Percentiles rank a stretch among this genome's conserved stretches.
phyloP scores from a whole-genome alignment of 768 basidiomycete genomes.

The Lentinula lateritia region DNA sequence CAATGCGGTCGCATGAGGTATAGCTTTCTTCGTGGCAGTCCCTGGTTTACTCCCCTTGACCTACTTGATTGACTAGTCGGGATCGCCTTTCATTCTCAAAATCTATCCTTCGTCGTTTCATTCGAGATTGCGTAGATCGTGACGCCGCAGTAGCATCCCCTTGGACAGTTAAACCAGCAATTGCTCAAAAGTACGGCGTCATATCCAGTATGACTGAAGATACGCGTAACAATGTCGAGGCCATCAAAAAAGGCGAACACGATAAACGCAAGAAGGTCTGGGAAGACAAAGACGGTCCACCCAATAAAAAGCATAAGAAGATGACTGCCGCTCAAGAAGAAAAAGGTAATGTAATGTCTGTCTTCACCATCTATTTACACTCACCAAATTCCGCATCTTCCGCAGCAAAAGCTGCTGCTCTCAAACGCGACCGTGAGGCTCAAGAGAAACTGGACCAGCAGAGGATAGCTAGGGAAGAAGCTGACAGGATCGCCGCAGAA shows the following conservation, averaged over 20 bases:
- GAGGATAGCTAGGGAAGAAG: conserved; percentile 61
- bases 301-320: conserved; percentile 79
- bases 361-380: background rate
- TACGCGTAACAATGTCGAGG: conserved; percentile 72
- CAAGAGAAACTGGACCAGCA: conserved; percentile 66
- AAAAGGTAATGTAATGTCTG: conserved; percentile 42
- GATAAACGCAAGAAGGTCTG: conserved; percentile 90
- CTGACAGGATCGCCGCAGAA: conserved; percentile 64
- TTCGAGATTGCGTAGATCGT: conserved; percentile 91
- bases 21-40: conserved; percentile 12
- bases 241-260: conserved; percentile 80
- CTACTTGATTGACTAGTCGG: conserved; percentile 47
- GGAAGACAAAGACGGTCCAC: conserved; percentile 84
- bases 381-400: background rate
- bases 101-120: conserved; percentile 92
- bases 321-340: conserved; percentile 69
- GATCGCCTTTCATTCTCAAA: conserved; percentile 96
- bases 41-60: background rate
- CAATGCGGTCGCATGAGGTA: conserved; percentile 78
- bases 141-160: conserved; percentile 91
- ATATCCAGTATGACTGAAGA: conserved; percentile 83
- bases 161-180: conserved; percentile 87
- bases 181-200: conserved; percentile 83
- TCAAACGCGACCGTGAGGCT: conserved; percentile 62
- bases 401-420: conserved; percentile 23